Evolutionary conservation across 805 yeast species (phyloP).

Genomic region (Metschnikowia picachoensis): DNA sequence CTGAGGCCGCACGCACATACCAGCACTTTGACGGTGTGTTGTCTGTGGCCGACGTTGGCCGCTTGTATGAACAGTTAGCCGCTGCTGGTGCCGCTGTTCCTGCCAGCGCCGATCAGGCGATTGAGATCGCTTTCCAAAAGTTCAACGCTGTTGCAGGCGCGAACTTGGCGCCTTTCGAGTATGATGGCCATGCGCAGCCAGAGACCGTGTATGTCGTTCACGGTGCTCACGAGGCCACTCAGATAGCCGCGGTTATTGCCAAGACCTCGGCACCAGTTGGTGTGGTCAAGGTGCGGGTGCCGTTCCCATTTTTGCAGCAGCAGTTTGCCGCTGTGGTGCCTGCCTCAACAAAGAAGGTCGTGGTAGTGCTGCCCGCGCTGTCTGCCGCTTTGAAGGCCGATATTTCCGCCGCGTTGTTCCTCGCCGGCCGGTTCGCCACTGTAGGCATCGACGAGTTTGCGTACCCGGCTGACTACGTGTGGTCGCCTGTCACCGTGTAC

Average conservation of each 20-base stretch:
- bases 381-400: conserved; percentile 59
- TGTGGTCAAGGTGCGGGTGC: conserved; percentile 67
- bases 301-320: conserved; percentile 69
- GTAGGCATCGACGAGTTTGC: conserved; percentile 47
- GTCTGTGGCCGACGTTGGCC: conserved; percentile 40
- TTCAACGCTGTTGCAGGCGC: conserved; percentile 56
- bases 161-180: conserved; percentile 60
- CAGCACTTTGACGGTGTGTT: conserved; percentile 44
- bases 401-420: conserved; percentile 66
- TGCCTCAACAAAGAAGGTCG: conserved; percentile 49
- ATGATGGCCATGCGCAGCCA: conserved; percentile 59
- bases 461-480: conserved; percentile 48
- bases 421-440: conserved; percentile 39
- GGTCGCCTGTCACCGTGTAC: conserved; percentile 53
- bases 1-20: conserved; percentile 52
- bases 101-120: conserved; percentile 32
- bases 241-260: conserved; percentile 45
- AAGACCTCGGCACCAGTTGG: conserved; percentile 45
- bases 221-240: conserved; percentile 64
- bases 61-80: conserved; percentile 36
- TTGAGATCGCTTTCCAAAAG: conserved; percentile 44
- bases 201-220: conserved; percentile 77
- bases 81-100: conserved; percentile 17
- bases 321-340: conserved; percentile 62
- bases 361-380: conserved; percentile 59